These are phyloP conservation scores for Talaromyces sp. DNA, from an alignment of 2,329 filamentous ascomycete species.

Conservation along the genomic window DNA sequence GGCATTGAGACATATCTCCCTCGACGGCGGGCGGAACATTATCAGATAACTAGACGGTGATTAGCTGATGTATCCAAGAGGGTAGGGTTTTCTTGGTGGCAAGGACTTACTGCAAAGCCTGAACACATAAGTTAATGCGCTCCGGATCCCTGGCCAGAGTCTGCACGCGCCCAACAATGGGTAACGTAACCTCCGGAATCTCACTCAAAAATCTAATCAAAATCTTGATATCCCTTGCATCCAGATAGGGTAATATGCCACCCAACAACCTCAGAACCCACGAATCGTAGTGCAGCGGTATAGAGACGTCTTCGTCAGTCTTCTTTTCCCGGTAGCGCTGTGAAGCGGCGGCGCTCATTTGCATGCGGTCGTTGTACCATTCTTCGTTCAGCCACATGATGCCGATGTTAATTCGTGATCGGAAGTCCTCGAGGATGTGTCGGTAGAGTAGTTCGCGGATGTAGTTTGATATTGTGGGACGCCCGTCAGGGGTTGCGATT, in stretches of 20 bases:
- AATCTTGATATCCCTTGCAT: conserved; percentile 76
- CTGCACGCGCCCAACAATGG: conserved; percentile 69
- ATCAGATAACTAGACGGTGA: conserved; percentile 48
- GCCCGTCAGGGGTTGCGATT: conserved; percentile 26
- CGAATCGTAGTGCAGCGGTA: conserved; percentile 65
- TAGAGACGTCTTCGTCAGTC: conserved; percentile 48
- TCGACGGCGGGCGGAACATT: conserved; percentile 58
- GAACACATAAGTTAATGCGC: conserved; percentile 57
- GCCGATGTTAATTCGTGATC: conserved; percentile 80
- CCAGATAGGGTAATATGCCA: conserved; percentile 85
- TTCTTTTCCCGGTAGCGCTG: conserved; percentile 36
- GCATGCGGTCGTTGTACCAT: conserved; percentile 86
- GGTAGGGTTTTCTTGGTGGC: neutral
- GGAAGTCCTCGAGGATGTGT: conserved; percentile 90
- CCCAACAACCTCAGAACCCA: conserved; percentile 81
- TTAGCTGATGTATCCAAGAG: too few species aligned
- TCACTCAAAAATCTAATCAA: conserved; percentile 89
- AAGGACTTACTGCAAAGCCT: conserved; percentile 52
- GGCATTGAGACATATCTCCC: conserved; percentile 56
- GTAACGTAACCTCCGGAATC: conserved; percentile 72
- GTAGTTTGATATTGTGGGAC: conserved; percentile 51
- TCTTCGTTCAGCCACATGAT: conserved; percentile 96
- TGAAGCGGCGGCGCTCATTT: conserved; percentile 44
- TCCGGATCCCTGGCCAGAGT: conserved; percentile 63
- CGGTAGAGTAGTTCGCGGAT: conserved; percentile 79